phyloP scores from a whole-genome alignment of 768 basidiomycete genomes.

The Hebeloma cylindrosporum region DNA sequence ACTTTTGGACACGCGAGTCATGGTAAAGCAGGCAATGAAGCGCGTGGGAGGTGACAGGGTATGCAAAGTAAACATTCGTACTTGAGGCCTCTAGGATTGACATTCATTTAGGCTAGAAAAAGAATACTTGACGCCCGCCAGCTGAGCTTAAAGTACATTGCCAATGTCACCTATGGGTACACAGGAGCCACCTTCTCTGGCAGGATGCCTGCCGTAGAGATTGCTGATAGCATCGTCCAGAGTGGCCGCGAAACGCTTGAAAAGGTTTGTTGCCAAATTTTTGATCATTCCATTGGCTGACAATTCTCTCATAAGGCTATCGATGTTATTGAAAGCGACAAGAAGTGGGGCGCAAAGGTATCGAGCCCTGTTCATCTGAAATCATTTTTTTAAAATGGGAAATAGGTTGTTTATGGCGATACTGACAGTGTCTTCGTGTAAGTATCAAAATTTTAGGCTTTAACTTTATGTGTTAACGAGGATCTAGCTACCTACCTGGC shows the following conservation, averaged over 20 bases:
- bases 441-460: conserved; percentile 17
- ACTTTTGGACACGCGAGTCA: conserved; percentile 90
- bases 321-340: conserved; percentile 66
- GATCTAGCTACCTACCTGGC: conserved; percentile 68
- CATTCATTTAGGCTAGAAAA: conserved; percentile 58
- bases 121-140: conserved; percentile 88
- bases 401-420: conserved; percentile 90
- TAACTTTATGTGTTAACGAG: background rate
- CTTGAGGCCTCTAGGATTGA: background rate
- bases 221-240: conserved; percentile 97
- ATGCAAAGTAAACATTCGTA: conserved; percentile 51
- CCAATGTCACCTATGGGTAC: conserved; percentile 95
- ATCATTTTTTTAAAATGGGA: background rate
- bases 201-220: conserved; percentile 97
- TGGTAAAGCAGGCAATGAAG: conserved; percentile 99
- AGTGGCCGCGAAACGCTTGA: conserved; percentile 94
- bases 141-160: conserved; percentile 89
- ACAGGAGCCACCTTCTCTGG: conserved; percentile 94
- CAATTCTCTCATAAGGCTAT: conserved; percentile 67
- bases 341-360: conserved; percentile 82
- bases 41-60: conserved; percentile 74
- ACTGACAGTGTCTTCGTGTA: conserved; percentile 93
- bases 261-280: conserved; percentile 52
- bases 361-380: conserved; percentile 29
- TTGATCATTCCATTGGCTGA: no score